Evolutionary conservation across 1,284 basidiomycete genomes (phyloP).

Genomic region (Malassezia dermatis): DNA sequence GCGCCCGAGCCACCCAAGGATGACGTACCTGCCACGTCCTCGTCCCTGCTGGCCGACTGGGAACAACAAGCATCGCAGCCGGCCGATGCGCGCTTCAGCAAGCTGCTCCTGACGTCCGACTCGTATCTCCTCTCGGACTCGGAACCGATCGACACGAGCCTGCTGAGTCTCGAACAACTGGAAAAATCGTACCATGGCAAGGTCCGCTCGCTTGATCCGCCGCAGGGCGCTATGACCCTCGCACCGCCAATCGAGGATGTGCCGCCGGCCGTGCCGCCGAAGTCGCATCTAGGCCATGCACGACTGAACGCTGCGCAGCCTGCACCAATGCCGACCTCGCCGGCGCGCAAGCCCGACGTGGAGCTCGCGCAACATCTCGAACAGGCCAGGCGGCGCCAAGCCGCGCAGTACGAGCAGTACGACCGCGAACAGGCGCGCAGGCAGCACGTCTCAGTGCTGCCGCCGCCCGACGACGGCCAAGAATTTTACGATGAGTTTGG

Average conservation of each 20-base stretch:
- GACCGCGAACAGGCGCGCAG: neutral
- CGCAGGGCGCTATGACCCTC: neutral
- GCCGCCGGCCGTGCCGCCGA: conserved; percentile 1
- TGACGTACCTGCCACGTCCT: neutral
- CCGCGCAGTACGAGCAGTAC: conserved; percentile 1
- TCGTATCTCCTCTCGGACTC: conserved; percentile 1
- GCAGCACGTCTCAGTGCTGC: neutral
- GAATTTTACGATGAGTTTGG: conserved; percentile 10
- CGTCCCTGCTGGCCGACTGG: neutral
- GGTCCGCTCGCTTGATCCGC: neutral
- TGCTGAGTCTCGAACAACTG: conserved; percentile 30
- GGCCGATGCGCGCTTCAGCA: conserved; percentile 4
- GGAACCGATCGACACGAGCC: conserved; percentile 15
- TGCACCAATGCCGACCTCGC: neutral
- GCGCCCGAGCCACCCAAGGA: conserved; percentile 20
- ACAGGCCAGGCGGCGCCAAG: neutral
- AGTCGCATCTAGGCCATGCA: neutral
- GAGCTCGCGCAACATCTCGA: neutral
- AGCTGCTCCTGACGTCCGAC: conserved; percentile 7
- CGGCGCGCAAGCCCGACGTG: neutral
- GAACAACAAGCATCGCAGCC: neutral
- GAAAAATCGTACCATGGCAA: conserved; percentile 34
- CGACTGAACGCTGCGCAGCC: neutral
- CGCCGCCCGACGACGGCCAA: neutral
- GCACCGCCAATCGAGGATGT: neutral